These are phyloP conservation scores for Cercospora citrullina DNA, from an alignment of 2,329 filamentous ascomycete species.

Conservation along the genomic window DNA sequence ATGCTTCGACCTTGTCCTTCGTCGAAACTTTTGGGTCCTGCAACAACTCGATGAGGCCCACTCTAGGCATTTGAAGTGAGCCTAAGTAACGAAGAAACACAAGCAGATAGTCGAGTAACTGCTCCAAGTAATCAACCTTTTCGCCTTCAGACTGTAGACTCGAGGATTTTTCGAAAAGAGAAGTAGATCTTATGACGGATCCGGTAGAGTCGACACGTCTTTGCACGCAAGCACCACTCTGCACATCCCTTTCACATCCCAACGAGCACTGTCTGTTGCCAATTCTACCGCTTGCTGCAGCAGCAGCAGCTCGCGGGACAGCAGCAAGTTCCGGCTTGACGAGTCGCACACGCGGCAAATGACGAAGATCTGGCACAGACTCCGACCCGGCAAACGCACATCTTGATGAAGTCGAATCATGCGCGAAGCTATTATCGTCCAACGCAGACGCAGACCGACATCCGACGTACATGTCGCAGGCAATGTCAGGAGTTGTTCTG, in stretches of 20 bases:
- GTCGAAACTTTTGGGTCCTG: conserved; percentile 22
- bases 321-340: conserved; percentile 35
- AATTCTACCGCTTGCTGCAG: not conserved
- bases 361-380: conserved; percentile 17
- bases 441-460: conserved; percentile 10
- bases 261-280: conserved; percentile 24
- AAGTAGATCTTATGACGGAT: conserved; percentile 3
- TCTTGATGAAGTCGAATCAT: conserved; percentile 7
- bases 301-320: conserved; percentile 21
- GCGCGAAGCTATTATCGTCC: conserved; percentile 9
- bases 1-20: conserved; percentile 30
- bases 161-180: conserved; percentile 1
- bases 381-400: not conserved
- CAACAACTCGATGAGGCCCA: conserved; percentile 25
- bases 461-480: not conserved
- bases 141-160: not conserved
- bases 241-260: conserved; percentile 23
- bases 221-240: conserved; percentile 21
- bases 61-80: conserved; percentile 21
- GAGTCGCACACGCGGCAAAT: conserved; percentile 32
- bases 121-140: conserved; percentile 7
- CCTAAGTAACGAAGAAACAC: conserved; percentile 13
- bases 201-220: conserved; percentile 9
- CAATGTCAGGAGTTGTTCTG: conserved; percentile 6
- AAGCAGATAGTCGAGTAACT: conserved; percentile 7